Conservation (phyloP, 2,329 filamentous ascomycete genomes). For the Aspergillus neoniger region DNA sequence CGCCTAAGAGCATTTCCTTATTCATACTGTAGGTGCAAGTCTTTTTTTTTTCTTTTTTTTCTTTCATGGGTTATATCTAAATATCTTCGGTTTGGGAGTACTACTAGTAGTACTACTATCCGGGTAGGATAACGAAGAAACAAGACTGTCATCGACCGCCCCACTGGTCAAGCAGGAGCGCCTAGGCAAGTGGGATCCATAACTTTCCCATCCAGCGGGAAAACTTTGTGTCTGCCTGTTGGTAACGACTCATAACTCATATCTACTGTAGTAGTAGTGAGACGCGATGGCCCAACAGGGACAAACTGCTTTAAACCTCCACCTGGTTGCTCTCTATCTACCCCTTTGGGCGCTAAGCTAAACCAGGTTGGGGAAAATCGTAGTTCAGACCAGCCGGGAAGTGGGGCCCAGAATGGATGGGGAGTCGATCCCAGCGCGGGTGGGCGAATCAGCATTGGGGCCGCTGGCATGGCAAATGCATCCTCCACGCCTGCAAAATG, state of each 20-base stretch:
- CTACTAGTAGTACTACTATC: no score
- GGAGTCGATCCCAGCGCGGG: constrained; percentile 12
- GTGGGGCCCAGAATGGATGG: constrained; percentile 20
- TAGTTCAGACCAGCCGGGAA: constrained; percentile 20
- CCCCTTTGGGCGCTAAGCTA: neutral
- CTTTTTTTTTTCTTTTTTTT: neutral
- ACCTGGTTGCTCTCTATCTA: no score
- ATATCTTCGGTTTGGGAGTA: neutral
- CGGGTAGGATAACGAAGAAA: neutral
- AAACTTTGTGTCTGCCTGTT: constrained; percentile 10
- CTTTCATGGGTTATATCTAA: neutral
- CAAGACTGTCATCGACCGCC: constrained; percentile 11
- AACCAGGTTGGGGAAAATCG: neutral
- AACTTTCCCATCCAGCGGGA: constrained; percentile 4
- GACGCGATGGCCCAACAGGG: no score
- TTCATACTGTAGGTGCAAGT: no score
- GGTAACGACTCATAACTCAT: neutral
- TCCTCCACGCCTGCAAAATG: constrained; percentile 16
- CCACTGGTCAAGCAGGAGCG: constrained; percentile 1
- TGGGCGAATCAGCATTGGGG: constrained; percentile 12
- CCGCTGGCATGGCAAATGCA: constrained; percentile 17
- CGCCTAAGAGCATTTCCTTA: neutral
- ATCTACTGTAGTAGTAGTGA: no score
- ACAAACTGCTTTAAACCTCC: no score
- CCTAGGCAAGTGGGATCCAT: constrained; percentile 8